Evolutionary conservation across 768 basidiomycete genomes (phyloP).

Genomic region (Hemileccinum impolitum): DNA sequence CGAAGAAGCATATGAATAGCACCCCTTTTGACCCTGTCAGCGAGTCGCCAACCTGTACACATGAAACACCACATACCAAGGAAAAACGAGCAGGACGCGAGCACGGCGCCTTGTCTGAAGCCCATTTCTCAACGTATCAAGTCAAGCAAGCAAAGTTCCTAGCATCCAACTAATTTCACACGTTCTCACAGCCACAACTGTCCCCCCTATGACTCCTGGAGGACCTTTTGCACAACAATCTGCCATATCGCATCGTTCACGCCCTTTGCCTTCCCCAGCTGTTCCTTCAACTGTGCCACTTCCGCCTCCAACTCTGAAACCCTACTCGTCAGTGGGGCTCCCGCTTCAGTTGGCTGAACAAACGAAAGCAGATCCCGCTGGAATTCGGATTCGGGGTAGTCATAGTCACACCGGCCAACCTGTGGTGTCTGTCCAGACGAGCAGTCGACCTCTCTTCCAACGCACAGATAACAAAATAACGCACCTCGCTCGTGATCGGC

Average conservation of each 20-base stretch:
- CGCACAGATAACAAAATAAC: background rate
- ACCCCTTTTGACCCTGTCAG: constrained; percentile 49
- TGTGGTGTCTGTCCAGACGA: constrained; percentile 15
- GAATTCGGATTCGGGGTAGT: constrained; percentile 54
- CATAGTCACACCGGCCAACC: constrained; percentile 19
- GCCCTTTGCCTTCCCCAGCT: constrained; percentile 82
- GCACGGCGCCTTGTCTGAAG: constrained; percentile 85
- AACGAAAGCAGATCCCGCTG: constrained; percentile 67
- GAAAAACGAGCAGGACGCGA: constrained; percentile 86
- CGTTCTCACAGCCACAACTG: constrained; percentile 21
- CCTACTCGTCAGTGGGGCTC: constrained; percentile 46
- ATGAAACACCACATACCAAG: constrained; percentile 54
- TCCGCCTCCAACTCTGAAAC: constrained; percentile 72
- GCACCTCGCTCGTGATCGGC: constrained; percentile 45
- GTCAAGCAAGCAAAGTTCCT: background rate
- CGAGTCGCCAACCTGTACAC: constrained; percentile 14
- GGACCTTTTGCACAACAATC: constrained; percentile 63
- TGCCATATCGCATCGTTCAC: constrained; percentile 96
- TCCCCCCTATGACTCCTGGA: constrained; percentile 22
- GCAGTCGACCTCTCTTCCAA: background rate
- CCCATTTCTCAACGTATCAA: constrained; percentile 52
- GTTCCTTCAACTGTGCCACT: constrained; percentile 58
- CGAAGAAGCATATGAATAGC: constrained; percentile 78
- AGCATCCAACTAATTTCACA: constrained; percentile 10
- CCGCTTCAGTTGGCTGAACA: constrained; percentile 41